Percentiles rank a stretch among this genome's conserved stretches.
Evolutionary conservation across 1,139 yeast species (phyloP).

Genomic region (Maudiozyma humilis): DNA sequence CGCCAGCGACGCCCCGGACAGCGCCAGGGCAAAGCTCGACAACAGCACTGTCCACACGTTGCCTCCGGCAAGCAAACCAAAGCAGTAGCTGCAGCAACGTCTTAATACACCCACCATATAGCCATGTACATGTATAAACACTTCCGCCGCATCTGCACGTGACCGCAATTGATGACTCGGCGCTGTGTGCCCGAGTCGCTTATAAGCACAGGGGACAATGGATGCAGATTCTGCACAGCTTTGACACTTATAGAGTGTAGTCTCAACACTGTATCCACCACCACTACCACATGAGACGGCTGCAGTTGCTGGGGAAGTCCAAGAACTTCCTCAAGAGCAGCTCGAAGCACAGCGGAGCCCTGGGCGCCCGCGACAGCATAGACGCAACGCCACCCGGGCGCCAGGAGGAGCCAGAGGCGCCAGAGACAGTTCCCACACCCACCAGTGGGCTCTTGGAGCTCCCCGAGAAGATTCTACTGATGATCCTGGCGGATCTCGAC

Average conservation of each 20-base stretch:
- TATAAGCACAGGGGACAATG: too few species aligned
- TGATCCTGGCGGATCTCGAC: constrained; percentile 21
- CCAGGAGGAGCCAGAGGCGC: neutral
- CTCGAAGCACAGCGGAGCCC: neutral
- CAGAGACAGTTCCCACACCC: too few species aligned
- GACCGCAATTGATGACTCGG: neutral
- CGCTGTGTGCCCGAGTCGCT: neutral
- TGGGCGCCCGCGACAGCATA: neutral
- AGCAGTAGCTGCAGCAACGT: neutral
- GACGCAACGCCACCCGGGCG: neutral
- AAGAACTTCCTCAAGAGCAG: constrained; percentile 11
- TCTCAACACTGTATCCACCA: too few species aligned
- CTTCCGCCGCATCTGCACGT: too few species aligned
- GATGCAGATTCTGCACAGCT: too few species aligned
- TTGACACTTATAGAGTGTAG: too few species aligned
- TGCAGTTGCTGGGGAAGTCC: constrained; percentile 23
- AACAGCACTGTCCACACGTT: constrained; percentile 17
- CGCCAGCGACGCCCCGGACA: constrained; percentile 56
- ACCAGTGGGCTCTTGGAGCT: constrained; percentile 4
- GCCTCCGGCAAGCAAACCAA: constrained; percentile 9
- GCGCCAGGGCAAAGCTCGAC: constrained; percentile 16
- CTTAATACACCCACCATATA: too few species aligned
- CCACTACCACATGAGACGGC: constrained; percentile 16
- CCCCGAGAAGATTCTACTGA: constrained; percentile 17
- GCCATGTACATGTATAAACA: too few species aligned